Evolutionary conservation across 352 stramenopile genomes (phyloP), one percentile per base, ranked within the genome.

Genomic region (Pythium volutum): DNA sequence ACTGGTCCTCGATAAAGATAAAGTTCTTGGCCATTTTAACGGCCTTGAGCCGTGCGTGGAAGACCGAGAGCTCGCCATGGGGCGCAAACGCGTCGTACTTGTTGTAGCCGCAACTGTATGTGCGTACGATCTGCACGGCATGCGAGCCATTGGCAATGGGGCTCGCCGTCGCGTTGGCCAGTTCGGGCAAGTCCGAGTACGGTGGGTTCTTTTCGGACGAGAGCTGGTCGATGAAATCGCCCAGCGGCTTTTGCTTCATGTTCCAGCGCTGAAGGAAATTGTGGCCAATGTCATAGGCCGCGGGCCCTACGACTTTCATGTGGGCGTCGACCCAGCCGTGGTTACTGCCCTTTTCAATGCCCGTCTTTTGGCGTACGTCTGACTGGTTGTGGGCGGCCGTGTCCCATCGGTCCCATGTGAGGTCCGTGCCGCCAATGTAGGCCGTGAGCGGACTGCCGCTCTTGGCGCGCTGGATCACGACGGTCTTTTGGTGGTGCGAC

Each of bases 251-350:
- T 31, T 66, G 63, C 25, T 76, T 55, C 4, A 71, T 75, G 53
- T 89, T 91, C 77, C 77, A 89, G 2, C 79, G 76, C 11, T 46
- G 34, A 4, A 86, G 27, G 25, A 88, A 89, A 51, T 87, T 91
- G 34, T 59, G 57, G 4, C 64, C 74, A 0, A 91, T 72, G 33
- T 88, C 76, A 22, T 70, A 58, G 2, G 77, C 69, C 1, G 75
- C 82, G 0, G 71, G 73, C 0, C 79, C 77, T 1, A 77, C 56
- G 16, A 91, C 71, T 0, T 75, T 69, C 23, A 84, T 55, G 18
- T 79, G 60, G 0, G 59, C 68, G 38, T 91, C 81, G 1, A 89
- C 22, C 79, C 77, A 91, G 16, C 81, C 79, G n/a, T 84, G 56
- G 36, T 18, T 43, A 64, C 46, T 73, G 70, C 10, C 29, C 14